Conservation (phyloP, 139 green algal genomes). For the Raphidocelis subcapitata region DNA sequence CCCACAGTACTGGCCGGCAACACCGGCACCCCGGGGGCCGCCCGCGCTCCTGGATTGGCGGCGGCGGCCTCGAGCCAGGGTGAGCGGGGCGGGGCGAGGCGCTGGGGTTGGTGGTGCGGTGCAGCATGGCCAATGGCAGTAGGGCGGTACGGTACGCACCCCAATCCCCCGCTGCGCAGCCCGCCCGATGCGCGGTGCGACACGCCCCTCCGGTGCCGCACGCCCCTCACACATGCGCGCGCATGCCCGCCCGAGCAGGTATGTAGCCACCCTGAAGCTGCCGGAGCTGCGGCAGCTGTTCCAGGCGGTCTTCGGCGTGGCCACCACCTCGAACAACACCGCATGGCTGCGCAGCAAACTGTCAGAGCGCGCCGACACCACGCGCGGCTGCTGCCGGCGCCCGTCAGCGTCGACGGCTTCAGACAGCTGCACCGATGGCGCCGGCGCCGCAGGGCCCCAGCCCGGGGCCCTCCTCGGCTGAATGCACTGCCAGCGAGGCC, state of each 20-base stretch:
- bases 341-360: conserved; percentile 61
- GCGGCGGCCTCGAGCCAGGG: conserved; percentile 34
- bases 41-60: conserved; percentile 43
- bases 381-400: conserved; percentile 30
- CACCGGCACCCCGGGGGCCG: no score
- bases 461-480: no score
- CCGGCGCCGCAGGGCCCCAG: no score
- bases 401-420: conserved; percentile 23
- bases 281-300: conserved; percentile 49
- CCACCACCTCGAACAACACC: conserved; percentile 56
- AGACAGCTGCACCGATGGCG: conserved; percentile 36
- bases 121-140: no score
- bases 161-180: no score
- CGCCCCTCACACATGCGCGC: background rate
- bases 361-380: conserved; percentile 33
- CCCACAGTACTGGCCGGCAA: no score
- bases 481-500: no score
- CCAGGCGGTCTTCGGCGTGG: conserved; percentile 42
- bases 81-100: background rate
- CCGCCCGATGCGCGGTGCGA: no score
- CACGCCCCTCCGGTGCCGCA: no score
- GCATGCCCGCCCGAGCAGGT: conserved; percentile 15
- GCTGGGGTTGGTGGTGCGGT: no score
- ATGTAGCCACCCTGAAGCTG: conserved; percentile 38
- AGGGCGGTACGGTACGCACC: background rate